A percentile compares a stretch with the other conserved stretches of the same genome.
These are phyloP conservation scores for Thalassiosira exigua DNA, from an alignment of 352 stramenopile species.

Conservation along the genomic window DNA sequence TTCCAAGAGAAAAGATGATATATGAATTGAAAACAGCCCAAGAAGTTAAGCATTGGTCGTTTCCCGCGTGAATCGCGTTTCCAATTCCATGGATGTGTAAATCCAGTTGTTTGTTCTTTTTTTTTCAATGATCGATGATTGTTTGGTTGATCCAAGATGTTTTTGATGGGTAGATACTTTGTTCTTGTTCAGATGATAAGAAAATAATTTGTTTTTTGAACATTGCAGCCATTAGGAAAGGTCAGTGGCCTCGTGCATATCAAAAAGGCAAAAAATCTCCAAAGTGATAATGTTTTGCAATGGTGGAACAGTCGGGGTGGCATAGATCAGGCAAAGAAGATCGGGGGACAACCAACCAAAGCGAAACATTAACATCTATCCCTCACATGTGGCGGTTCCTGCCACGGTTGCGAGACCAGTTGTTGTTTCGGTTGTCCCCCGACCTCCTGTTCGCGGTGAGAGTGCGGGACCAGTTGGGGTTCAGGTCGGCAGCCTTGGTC, in stretches of 20 bases:
- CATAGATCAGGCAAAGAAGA: background rate
- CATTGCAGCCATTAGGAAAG: conserved; percentile 18
- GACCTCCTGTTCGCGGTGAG: conserved; percentile 46
- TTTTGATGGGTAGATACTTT: too few species aligned
- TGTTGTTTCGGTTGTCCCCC: conserved; percentile 54
- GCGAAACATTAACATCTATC: conserved; percentile 15
- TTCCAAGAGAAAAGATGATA: conserved; percentile 52
- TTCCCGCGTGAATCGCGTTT: conserved; percentile 38
- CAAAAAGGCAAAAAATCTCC: conserved; percentile 19
- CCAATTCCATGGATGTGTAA: background rate
- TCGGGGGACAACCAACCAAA: conserved; percentile 1
- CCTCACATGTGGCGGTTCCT: conserved; percentile 41
- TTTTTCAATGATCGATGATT: conserved; percentile 25
- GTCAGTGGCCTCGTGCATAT: background rate
- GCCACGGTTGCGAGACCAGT: conserved; percentile 50
- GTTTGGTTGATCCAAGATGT: conserved; percentile 1
- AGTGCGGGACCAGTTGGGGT: conserved; percentile 64
- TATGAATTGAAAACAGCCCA: conserved; percentile 63
- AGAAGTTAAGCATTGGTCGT: conserved; percentile 47
- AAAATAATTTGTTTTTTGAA: conserved; percentile 26
- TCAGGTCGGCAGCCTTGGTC: conserved; percentile 59
- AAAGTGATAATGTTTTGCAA: conserved; percentile 18
- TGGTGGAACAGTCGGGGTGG: background rate
- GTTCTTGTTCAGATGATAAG: too few species aligned
- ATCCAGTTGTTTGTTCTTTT: background rate